phyloP scores from a whole-genome alignment of 1,284 basidiomycete genomes.

The Microbotryomycetes sp. region DNA sequence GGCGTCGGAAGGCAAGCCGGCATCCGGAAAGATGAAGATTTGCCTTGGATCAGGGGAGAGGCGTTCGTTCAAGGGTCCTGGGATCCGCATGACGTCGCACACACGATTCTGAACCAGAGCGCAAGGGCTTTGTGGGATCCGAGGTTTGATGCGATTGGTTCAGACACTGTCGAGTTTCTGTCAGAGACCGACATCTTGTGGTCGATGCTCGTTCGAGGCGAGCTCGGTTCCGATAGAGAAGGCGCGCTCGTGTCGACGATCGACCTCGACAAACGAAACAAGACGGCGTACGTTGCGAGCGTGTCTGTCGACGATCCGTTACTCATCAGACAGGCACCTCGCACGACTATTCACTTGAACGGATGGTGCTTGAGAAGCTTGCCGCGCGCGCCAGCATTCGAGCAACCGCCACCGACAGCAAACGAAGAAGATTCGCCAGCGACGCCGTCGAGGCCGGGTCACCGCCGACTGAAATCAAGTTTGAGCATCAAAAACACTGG shows the following conservation, averaged over 20 bases:
- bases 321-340: background rate
- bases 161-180: conserved; percentile 8
- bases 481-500: background rate
- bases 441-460: conserved; percentile 3
- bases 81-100: conserved; percentile 20
- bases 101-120: background rate
- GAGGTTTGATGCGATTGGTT: conserved; percentile 2
- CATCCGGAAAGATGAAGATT: conserved; percentile 13
- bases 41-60: conserved; percentile 26
- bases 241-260: conserved; percentile 3
- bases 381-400: conserved; percentile 14
- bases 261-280: background rate
- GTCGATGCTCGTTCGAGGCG: conserved; percentile 9
- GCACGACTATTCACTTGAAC: conserved; percentile 15
- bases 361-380: conserved; percentile 20
- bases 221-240: conserved; percentile 13
- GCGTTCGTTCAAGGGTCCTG: conserved; percentile 25
- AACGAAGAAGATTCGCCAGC: background rate
- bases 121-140: conserved; percentile 11
- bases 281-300: conserved; percentile 3
- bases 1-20: conserved; percentile 1
- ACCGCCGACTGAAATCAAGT: conserved; percentile 18
- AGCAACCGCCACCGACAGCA: conserved; percentile 2
- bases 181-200: conserved; percentile 9
- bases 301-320: conserved; percentile 22